A percentile compares a stretch with the other conserved stretches of the same genome.
These are phyloP conservation scores for Cardamine occulta DNA, from an alignment of 345 rosid species.

Conservation along the genomic window DNA sequence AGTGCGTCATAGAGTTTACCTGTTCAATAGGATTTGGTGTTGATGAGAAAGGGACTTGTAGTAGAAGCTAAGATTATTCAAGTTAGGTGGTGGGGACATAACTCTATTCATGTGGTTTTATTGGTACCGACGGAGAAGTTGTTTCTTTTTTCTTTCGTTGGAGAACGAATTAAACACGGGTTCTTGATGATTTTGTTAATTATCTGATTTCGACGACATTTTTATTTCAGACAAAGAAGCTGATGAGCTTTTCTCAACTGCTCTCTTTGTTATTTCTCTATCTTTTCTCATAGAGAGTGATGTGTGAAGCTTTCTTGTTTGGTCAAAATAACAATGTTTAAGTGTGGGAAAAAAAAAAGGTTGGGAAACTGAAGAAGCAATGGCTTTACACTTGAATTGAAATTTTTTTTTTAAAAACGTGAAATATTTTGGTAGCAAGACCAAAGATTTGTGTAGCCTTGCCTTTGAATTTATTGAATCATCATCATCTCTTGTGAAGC, in stretches of 20 bases:
- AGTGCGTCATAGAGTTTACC: constrained; percentile 40
- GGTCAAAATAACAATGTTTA: constrained; percentile 19
- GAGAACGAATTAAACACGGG: constrained; percentile 36
- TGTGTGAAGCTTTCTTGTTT: constrained; percentile 23
- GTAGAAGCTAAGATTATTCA: constrained; percentile 37
- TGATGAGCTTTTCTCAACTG: constrained; percentile 9
- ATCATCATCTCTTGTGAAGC: neutral
- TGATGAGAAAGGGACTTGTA: constrained; percentile 39
- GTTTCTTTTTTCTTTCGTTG: constrained; percentile 6
- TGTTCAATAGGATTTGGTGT: constrained; percentile 37
- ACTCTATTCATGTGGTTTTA: constrained; percentile 32
- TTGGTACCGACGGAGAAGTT: constrained; percentile 39
- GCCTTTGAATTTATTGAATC: constrained; percentile 27
- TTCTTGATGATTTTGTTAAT: constrained; percentile 26
- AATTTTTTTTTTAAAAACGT: too few relatives aligned
- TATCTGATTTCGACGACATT: constrained; percentile 29
- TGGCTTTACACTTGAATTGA: constrained; percentile 34
- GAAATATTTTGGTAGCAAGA: constrained; percentile 31
- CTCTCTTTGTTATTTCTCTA: constrained; percentile 25
- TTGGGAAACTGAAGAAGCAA: constrained; percentile 28
- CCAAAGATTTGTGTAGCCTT: constrained; percentile 26
- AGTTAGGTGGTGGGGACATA: constrained; percentile 37
- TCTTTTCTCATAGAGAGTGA: neutral
- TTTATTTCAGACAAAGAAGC: constrained; percentile 12
- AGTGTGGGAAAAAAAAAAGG: neutral